phyloP scores from a whole-genome alignment of 805 yeast genomes.

The Pichia membranifaciens region DNA sequence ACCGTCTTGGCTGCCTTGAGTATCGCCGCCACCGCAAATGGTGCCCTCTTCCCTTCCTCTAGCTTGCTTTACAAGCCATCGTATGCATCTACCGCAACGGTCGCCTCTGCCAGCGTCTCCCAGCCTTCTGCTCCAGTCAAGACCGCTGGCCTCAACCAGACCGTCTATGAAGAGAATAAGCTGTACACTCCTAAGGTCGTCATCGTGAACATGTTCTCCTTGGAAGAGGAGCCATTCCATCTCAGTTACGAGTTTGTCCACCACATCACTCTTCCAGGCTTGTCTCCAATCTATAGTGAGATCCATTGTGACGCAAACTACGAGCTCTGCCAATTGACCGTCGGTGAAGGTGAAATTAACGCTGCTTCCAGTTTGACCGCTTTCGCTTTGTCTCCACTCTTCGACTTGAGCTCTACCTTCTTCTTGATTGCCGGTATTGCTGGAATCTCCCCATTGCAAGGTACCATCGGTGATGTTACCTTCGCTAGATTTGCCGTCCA shows the following conservation, averaged over 20 bases:
- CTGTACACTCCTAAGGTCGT: slow-evolving; percentile 48
- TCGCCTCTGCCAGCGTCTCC: slow-evolving; percentile 12
- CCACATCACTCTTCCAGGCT: slow-evolving; percentile 60
- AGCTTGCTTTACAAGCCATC: slow-evolving; percentile 7
- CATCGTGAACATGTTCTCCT: slow-evolving; percentile 49
- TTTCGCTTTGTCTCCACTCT: slow-evolving; percentile 44
- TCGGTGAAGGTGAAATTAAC: slow-evolving; percentile 67
- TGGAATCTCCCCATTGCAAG: slow-evolving; percentile 52
- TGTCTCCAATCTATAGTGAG: slow-evolving; percentile 53
- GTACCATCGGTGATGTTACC: slow-evolving; percentile 56
- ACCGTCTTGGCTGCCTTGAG: slow-evolving; percentile 10
- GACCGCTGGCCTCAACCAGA: slow-evolving; percentile 21
- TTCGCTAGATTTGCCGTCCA: slow-evolving; percentile 58
- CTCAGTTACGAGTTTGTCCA: slow-evolving; percentile 40
- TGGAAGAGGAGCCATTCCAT: slow-evolving; percentile 51
- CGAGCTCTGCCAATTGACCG: slow-evolving; percentile 53
- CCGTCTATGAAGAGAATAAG: slow-evolving; percentile 20
- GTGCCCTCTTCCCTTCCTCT: slow-evolving; percentile 8
- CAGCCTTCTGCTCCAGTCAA: slow-evolving; percentile 11
- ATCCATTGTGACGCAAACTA: slow-evolving; percentile 50
- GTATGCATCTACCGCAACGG: neutral
- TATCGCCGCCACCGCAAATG: slow-evolving; percentile 15
- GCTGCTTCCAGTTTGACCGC: slow-evolving; percentile 59
- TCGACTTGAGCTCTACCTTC: slow-evolving; percentile 55
- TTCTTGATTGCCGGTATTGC: slow-evolving; percentile 63